Evolutionary conservation across 2,329 filamentous ascomycete genomes (phyloP).

Genomic region (Pochonia chlamydosporia): DNA sequence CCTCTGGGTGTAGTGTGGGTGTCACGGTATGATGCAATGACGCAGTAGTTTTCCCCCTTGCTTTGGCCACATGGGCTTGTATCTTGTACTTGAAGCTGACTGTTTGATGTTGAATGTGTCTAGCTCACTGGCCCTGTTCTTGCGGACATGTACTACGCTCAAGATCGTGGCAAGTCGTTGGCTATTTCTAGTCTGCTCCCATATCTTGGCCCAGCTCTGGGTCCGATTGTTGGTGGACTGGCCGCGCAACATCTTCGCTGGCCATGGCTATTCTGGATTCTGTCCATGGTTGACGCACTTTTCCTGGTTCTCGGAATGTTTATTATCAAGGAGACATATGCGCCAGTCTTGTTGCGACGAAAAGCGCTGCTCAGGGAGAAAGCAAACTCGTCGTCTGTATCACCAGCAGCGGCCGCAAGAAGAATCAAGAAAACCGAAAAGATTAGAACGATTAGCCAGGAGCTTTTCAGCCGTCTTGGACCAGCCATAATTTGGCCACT

Average conservation of each 20-base stretch:
- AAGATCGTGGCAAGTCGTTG: conserved; percentile 29
- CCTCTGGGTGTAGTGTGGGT: conserved; percentile 22
- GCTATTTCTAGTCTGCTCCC: conserved; percentile 23
- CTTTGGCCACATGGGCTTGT: not conserved
- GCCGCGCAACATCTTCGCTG: conserved; percentile 57
- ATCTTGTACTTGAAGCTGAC: too few relatives aligned
- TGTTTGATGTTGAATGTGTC: too few relatives aligned
- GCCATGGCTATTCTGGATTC: conserved; percentile 66
- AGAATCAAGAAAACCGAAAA: too few relatives aligned
- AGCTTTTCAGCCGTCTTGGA: too few relatives aligned
- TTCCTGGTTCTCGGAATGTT: conserved; percentile 49
- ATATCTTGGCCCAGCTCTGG: conserved; percentile 57
- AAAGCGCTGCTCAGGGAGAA: conserved; percentile 26
- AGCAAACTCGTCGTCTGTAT: conserved; percentile 13
- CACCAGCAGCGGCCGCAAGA: not conserved
- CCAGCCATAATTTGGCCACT: too few relatives aligned
- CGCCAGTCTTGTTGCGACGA: conserved; percentile 48
- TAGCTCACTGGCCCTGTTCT: conserved; percentile 24
- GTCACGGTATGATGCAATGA: conserved; percentile 12
- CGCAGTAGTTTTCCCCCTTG: not conserved
- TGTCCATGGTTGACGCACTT: conserved; percentile 50
- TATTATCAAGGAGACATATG: conserved; percentile 53
- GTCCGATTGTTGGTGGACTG: conserved; percentile 62
- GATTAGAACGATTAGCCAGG: too few relatives aligned
- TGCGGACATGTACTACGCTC: conserved; percentile 28